A percentile compares a stretch with the other conserved stretches of the same genome.
phyloP scores from a whole-genome alignment of 73 alveolate species.

The Paraurostyla sp. region DNA sequence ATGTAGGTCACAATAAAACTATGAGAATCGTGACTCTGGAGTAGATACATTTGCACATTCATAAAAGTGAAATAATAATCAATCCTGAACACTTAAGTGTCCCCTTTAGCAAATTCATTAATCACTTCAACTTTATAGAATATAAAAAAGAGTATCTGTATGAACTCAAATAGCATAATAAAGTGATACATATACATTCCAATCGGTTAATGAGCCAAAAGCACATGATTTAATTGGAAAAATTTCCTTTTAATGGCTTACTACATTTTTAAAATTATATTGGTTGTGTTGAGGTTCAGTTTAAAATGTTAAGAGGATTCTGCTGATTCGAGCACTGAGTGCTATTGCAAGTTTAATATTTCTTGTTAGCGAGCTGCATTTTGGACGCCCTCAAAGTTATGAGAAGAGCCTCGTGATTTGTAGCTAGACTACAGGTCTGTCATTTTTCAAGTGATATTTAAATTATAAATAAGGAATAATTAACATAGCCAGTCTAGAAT shows the following conservation, averaged over 20 bases:
- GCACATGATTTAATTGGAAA: slow-evolving; percentile 36
- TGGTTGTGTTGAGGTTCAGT: no score
- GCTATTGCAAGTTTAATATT: no score
- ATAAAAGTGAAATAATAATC: slow-evolving; percentile 42
- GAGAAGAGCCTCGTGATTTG: neutral
- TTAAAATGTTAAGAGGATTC: no score
- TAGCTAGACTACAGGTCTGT: neutral
- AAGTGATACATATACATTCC: neutral
- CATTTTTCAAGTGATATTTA: no score
- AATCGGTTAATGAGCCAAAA: neutral
- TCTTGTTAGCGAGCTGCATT: no score
- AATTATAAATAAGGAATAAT: no score
- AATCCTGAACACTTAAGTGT: neutral
- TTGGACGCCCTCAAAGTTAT: no score
- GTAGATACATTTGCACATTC: slow-evolving; percentile 12
- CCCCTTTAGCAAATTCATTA: slow-evolving; percentile 23
- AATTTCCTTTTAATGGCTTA: neutral
- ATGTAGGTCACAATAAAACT: neutral
- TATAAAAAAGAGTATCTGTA: slow-evolving; percentile 23
- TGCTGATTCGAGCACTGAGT: no score
- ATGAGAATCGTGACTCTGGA: neutral
- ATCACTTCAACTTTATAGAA: slow-evolving; percentile 49
- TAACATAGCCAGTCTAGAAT: no score
- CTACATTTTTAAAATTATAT: neutral
- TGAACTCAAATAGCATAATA: slow-evolving; percentile 45